Conservation (phyloP, 129 eudicot species). For the Pittosporum tobira region DNA sequence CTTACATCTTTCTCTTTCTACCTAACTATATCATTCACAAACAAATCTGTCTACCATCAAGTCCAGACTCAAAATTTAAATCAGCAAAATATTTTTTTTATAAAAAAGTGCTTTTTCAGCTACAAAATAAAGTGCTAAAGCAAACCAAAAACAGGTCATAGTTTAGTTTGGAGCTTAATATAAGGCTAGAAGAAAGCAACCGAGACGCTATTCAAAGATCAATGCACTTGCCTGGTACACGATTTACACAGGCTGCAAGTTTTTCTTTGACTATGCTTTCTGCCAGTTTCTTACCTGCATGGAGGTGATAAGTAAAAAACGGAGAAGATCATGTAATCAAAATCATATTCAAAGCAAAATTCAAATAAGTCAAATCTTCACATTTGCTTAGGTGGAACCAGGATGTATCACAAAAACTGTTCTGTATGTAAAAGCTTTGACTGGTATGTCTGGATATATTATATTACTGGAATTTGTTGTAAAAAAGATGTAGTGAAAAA, state of each 20-base stretch:
- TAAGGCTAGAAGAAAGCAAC: neutral
- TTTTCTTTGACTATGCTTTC: constrained; percentile 81
- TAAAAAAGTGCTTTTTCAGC: neutral
- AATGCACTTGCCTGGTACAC: constrained; percentile 70
- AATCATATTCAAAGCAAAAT: no score
- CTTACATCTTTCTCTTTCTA: no score
- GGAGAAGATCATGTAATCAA: neutral
- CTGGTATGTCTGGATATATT: no score
- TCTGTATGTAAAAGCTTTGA: neutral
- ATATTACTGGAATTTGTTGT: no score
- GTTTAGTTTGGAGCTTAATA: neutral
- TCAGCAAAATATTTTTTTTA: no score
- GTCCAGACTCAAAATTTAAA: no score
- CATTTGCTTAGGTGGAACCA: no score
- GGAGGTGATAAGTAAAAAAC: neutral
- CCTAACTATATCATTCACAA: no score
- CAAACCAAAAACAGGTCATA: neutral
- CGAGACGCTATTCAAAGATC: neutral
- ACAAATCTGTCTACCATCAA: no score
- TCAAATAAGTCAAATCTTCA: no score
- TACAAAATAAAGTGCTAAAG: neutral
- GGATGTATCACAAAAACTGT: neutral
- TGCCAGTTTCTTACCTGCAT: constrained; percentile 92
- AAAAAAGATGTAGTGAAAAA: no score
- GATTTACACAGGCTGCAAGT: constrained; percentile 96